Evolutionary conservation across 495 filamentous ascomycete species (phyloP).

Genomic region (Penicillium chermesinum): DNA sequence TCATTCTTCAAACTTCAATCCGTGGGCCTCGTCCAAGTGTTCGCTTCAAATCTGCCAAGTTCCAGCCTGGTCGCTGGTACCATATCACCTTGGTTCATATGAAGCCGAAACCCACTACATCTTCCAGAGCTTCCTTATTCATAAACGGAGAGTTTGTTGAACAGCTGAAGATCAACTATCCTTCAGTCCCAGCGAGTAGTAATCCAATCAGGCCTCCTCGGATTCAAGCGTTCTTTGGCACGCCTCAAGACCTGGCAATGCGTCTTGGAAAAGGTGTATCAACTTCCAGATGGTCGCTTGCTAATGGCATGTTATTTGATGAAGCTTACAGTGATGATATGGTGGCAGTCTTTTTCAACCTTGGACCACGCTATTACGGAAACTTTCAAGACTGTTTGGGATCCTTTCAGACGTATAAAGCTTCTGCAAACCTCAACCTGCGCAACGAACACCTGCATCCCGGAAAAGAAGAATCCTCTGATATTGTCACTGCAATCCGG

Average conservation of each 20-base stretch:
- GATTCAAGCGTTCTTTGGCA: slow-evolving; percentile 90
- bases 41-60: slow-evolving; percentile 77
- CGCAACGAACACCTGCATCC: slow-evolving; percentile 89
- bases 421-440: slow-evolving; percentile 85
- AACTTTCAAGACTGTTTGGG: slow-evolving; percentile 96
- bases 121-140: slow-evolving; percentile 82
- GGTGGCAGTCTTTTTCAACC: slow-evolving; percentile 80
- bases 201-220: slow-evolving; percentile 53
- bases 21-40: slow-evolving; percentile 82
- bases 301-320: slow-evolving; percentile 80
- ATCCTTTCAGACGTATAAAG: slow-evolving; percentile 92
- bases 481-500: slow-evolving; percentile 83
- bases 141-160: slow-evolving; percentile 92
- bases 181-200: slow-evolving; percentile 52
- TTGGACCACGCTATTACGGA: slow-evolving; percentile 85
- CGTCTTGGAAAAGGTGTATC: slow-evolving; percentile 72
- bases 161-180: slow-evolving; percentile 84
- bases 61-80: slow-evolving; percentile 78
- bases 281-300: slow-evolving; percentile 78
- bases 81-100: slow-evolving; percentile 84
- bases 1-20: slow-evolving; percentile 95
- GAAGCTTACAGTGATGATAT: slow-evolving; percentile 88
- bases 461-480: slow-evolving; percentile 85
- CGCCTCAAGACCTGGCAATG: slow-evolving; percentile 83
- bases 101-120: slow-evolving; percentile 64